Evolutionary conservation across 345 rosid genomes (phyloP), one percentile per base, ranked within the genome.

Genomic region (Corchorus capsularis): DNA sequence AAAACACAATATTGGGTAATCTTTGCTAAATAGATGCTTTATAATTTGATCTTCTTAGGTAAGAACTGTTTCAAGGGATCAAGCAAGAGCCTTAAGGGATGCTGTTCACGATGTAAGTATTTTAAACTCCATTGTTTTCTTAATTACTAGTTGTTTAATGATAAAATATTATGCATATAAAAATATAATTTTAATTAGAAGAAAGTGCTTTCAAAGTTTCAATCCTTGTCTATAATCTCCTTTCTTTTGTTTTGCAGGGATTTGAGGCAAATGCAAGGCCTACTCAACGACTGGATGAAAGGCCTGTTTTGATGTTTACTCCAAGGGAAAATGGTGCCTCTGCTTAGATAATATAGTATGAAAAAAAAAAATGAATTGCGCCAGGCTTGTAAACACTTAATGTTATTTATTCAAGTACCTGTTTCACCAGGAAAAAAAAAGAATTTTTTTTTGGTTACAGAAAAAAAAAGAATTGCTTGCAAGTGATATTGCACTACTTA

Each of bases 231-330:
- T 75, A 39, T 39, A 39, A 39, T 39, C 14, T 13, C 22, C 4
- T 49, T 6, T 60, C 27, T 52, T 52, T 14, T 15, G 8, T 50
- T 15, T 73, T 45, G 6, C 79, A 92, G 98, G 93, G 91, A 53
- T 88, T 66, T 78, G 86, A 85, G 78, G 59, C 69, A 70, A 88
- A 92, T 81, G 86, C 98, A 63, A 94, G 97, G 76, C 97, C 96
- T 1, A 71, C 71, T 60, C 97, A 91, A 66, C 62, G 66, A 45
- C n/a, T 68, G 54, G 39, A 85, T 50, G 86, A 83, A 69, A 90
- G 95, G 80, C 3, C 85, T 7, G 41, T 88, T 70, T 82, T 71
- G 77, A 41, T 79, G 8, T 88, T 88, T 62, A 69, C 72, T 49
- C 89, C 90, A 54, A 43, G 63, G 43, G 27, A 27, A 16, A 62